phyloP scores from a whole-genome alignment of 2,329 filamentous ascomycete species.

The Hortaea werneckii region DNA sequence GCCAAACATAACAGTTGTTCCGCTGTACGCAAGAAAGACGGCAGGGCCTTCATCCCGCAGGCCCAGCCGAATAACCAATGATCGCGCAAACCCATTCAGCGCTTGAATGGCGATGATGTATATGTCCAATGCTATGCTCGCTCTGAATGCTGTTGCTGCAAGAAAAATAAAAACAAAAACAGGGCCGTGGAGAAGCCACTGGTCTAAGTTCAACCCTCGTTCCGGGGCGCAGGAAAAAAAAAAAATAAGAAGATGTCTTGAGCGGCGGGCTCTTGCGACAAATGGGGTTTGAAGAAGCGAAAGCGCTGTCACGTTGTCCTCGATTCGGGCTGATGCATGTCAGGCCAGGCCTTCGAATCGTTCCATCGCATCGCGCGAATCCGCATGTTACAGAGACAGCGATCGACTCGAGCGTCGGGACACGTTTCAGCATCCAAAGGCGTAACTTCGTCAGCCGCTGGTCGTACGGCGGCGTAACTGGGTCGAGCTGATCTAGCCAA shows the following conservation, averaged over 20 bases:
- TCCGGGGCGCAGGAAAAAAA: no score
- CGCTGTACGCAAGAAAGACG: neutral
- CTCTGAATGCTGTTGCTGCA: neutral
- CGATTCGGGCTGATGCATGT: no score
- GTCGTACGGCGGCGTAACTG: no score
- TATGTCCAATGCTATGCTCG: neutral
- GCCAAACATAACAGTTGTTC: neutral
- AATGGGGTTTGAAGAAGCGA: no score
- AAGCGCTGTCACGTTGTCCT: no score
- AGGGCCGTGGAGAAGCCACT: neutral
- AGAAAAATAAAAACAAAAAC: neutral
- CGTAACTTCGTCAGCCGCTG: no score
- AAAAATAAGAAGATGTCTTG: no score
- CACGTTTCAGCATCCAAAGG: neutral
- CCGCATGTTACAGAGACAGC: no score
- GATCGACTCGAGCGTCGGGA: neutral
- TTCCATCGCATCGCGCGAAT: no score
- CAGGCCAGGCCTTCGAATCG: no score
- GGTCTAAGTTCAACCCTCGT: neutral
- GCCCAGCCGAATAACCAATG: neutral
- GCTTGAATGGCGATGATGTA: constrained; percentile 18
- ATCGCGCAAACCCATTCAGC: constrained; percentile 18
- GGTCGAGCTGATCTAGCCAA: no score
- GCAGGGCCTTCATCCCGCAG: neutral
- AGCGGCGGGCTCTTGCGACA: no score